phyloP scores from a whole-genome alignment of 192 early-diverging fungal species.

The Coemansia sp. region DNA sequence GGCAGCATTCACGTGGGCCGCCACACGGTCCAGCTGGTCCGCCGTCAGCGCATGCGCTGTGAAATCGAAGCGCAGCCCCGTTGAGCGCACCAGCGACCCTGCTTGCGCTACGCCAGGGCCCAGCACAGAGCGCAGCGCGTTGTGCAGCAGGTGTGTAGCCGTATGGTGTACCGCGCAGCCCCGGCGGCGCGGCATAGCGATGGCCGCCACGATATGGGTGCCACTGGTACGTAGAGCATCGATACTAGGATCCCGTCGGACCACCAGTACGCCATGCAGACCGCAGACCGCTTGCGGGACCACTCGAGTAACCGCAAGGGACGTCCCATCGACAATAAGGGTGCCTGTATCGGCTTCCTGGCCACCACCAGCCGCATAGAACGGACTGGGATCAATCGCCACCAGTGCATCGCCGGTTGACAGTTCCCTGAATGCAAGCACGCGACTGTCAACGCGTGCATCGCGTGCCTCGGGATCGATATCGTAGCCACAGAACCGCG shows the following conservation, averaged over 20 bases:
- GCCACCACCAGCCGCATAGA: conserved; percentile 94
- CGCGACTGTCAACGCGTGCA: conserved; percentile 61
- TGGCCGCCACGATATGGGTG: conserved; percentile 64
- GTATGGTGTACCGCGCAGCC: conserved; percentile 95
- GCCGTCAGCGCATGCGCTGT: conserved; percentile 65
- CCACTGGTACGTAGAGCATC: conserved; percentile 29
- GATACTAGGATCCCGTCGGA: conserved; percentile 81
- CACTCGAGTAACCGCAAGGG: conserved; percentile 71
- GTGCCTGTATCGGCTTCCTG: conserved; percentile 89
- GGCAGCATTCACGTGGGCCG: conserved; percentile 73
- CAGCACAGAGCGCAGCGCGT: conserved; percentile 81
- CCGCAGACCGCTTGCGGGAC: conserved; percentile 21
- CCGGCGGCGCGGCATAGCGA: conserved; percentile 83
- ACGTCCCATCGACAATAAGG: conserved; percentile 65
- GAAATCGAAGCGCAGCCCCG: conserved; percentile 95
- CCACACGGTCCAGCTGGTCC: conserved; percentile 67
- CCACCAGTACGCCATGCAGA: conserved; percentile 74
- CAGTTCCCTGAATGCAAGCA: conserved; percentile 27
- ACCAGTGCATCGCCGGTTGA: conserved; percentile 58
- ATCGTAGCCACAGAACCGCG: conserved; percentile 80
- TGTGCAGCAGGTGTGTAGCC: conserved; percentile 93
- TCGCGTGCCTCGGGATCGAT: conserved; percentile 64
- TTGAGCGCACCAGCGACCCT: conserved; percentile 88
- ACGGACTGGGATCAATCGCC: conserved; percentile 91
- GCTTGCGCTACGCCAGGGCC: conserved; percentile 79